Conservation (phyloP, 495 filamentous ascomycete species). For the Bacidia rubella region DNA sequence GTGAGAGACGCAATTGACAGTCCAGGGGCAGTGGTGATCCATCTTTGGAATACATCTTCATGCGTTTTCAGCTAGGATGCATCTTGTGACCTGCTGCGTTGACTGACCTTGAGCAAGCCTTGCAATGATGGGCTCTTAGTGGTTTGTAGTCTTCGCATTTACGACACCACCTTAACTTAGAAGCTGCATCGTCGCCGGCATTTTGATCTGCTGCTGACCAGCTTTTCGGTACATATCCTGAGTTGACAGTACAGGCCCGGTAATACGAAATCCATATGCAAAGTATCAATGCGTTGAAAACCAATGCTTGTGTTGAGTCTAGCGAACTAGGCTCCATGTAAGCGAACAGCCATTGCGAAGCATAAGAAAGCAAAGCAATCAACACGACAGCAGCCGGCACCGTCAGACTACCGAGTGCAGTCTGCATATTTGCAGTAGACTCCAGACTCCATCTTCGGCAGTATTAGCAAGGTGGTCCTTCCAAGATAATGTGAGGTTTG, state of each 20-base stretch:
- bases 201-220: slow-evolving; percentile 13
- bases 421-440: slow-evolving; percentile 1
- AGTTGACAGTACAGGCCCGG: slow-evolving; percentile 61
- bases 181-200: slow-evolving; percentile 14
- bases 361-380: slow-evolving; percentile 69
- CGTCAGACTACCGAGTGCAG: slow-evolving; percentile 4
- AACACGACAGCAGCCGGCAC: slow-evolving; percentile 24
- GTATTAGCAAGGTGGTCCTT: too few relatives aligned
- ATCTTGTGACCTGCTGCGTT: background rate
- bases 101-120: slow-evolving; percentile 54
- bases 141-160: slow-evolving; percentile 78
- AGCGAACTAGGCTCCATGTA: slow-evolving; percentile 58
- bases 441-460: too few relatives aligned
- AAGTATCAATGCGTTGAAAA: slow-evolving; percentile 60
- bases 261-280: slow-evolving; percentile 73
- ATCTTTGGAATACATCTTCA: slow-evolving; percentile 81
- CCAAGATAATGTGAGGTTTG: too few relatives aligned
- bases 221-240: slow-evolving; percentile 40
- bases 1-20: slow-evolving; percentile 81
- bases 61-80: background rate
- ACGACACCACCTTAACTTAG: slow-evolving; percentile 58
- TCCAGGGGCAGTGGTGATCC: slow-evolving; percentile 99
- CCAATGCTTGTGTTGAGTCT: slow-evolving; percentile 40
- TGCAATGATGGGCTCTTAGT: slow-evolving; percentile 84
- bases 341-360: slow-evolving; percentile 71